Percentiles rank a stretch among this genome's conserved stretches.
Conservation (phyloP, 805 yeast species). For the Metschnikowia similis region DNA sequence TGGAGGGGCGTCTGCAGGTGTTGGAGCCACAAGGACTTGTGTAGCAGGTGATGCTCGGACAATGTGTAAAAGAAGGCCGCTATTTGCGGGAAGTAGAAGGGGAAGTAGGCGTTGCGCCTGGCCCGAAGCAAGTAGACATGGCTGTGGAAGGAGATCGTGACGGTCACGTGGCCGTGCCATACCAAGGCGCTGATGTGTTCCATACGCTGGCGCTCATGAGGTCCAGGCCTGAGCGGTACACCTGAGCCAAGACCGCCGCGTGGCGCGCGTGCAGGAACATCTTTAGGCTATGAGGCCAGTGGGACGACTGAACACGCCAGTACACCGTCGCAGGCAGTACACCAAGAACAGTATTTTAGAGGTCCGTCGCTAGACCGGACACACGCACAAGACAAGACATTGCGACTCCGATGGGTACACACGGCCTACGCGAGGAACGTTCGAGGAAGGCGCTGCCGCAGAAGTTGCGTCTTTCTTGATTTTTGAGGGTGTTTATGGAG, state of each 20-base stretch:
- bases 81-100: constrained; percentile 36
- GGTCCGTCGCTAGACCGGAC: too few species aligned
- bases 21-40: constrained; percentile 56
- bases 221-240: background rate
- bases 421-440: too few species aligned
- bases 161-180: constrained; percentile 55
- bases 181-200: constrained; percentile 30
- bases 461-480: too few species aligned
- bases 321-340: too few species aligned
- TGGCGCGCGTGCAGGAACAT: background rate
- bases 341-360: too few species aligned
- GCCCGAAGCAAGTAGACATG: constrained; percentile 19
- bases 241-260: background rate
- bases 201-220: constrained; percentile 1
- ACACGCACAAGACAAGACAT: too few species aligned
- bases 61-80: constrained; percentile 32
- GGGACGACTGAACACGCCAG: too few species aligned
- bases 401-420: too few species aligned
- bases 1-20: constrained; percentile 58
- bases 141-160: constrained; percentile 29
- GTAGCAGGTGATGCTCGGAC: constrained; percentile 14
- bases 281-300: too few species aligned
- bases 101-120: constrained; percentile 51
- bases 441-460: too few species aligned
- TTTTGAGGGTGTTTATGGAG: too few species aligned